phyloP scores from a whole-genome alignment of 2,329 filamentous ascomycete genomes.

The Plectosphaerella sp. region DNA sequence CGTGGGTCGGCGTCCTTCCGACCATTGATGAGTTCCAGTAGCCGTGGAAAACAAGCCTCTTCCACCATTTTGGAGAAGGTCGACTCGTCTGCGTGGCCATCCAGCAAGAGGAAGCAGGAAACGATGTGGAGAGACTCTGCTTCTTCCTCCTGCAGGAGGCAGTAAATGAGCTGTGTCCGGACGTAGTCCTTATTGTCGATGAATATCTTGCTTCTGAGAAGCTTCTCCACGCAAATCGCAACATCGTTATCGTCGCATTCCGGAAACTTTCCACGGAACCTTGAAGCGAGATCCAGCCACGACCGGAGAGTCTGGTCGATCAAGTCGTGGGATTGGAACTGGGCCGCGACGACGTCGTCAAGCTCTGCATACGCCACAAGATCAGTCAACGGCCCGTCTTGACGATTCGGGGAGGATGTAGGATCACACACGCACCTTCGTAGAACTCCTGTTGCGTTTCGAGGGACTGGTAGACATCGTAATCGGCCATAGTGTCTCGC shows the following conservation, averaged over 20 bases:
- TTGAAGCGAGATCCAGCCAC: constrained; percentile 76
- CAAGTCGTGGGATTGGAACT: constrained; percentile 47
- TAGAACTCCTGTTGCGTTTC: constrained; percentile 86
- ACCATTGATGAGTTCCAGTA: constrained; percentile 75
- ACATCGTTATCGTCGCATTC: constrained; percentile 70
- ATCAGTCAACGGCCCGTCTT: no score
- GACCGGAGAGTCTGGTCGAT: constrained; percentile 83
- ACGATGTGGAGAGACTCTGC: constrained; percentile 75
- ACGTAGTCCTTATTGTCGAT: constrained; percentile 75
- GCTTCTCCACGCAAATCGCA: constrained; percentile 71
- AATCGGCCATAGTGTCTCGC: constrained; percentile 47
- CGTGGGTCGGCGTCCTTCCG: constrained; percentile 61
- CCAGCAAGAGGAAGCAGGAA: constrained; percentile 77
- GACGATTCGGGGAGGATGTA: not conserved
- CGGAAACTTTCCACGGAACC: constrained; percentile 71
- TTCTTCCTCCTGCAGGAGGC: constrained; percentile 86
- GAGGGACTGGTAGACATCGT: constrained; percentile 63
- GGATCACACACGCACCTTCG: constrained; percentile 56
- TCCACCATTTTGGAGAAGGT: constrained; percentile 84
- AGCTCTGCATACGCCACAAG: constrained; percentile 33
- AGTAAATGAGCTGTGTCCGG: constrained; percentile 87
- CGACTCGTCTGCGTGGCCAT: constrained; percentile 73
- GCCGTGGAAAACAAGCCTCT: constrained; percentile 76
- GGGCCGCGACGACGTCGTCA: constrained; percentile 36
- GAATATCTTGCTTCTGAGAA: constrained; percentile 75